Base-by-base conservation (phyloP, 2,329 filamentous ascomycete species). In the Camptophora hylomeconis region DNA sequence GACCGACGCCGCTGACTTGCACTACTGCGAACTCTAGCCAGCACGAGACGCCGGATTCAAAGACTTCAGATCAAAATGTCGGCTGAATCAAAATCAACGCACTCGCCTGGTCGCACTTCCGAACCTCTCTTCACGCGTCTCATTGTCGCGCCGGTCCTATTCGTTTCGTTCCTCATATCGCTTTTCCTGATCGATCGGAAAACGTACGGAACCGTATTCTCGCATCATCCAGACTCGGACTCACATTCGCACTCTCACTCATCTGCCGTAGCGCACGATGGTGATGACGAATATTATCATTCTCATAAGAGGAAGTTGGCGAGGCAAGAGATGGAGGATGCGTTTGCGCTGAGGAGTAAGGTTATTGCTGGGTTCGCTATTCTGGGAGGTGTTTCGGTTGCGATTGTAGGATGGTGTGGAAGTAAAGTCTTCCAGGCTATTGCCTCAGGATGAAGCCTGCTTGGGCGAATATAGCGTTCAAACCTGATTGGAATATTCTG, bases 91-190 rank as follows among this genome's bases (percentile, higher is more conserved):
- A 20, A n/a, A 20, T 20, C n/a, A 8, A n/a, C 19, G 19, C 19
- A 20, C 8, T 20, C 8, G 19, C n/a, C n/a, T n/a, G n/a, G n/a
- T n/a, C n/a, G n/a, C n/a, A n/a, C n/a, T n/a, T n/a, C 32, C 14
- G 43, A 47, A 15, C 33, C 39, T 5, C 19, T 43, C 19, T 17
- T 45, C 30, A 32, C 31, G 11, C 41, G 43, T 11, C 11, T 59
- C 12, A 41, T 80, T 41, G 60, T 76, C 53, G 75, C 72, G 0
- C 74, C 76, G 5, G 41, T 80, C 37, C 61, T 72, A 39, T 69
- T 79, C 48, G 57, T 71, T 28, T 67, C 71, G 13, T 79, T 80
- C 52, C 49, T 81, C 22, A 24, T 79, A 39, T 79, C 75, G 2
- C 65, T 80, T 24, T 61, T 65, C 46, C 51, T 77, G 28, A 63